These are phyloP conservation scores for Pelargonium fulgidum DNA, from an alignment of 441 rosid species.

Conservation along the genomic window DNA sequence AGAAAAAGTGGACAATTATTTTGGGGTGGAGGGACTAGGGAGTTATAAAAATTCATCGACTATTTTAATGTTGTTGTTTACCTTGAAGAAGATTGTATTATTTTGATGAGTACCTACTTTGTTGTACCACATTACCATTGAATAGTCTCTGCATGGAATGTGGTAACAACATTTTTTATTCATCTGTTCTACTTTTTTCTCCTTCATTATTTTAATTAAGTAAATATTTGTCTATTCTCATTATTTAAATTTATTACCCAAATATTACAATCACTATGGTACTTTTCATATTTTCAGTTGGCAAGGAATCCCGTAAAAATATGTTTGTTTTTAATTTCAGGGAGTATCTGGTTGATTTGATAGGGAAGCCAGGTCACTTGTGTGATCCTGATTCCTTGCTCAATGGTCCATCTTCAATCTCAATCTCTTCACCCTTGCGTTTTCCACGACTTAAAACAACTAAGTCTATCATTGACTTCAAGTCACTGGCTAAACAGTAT, in stretches of 20 bases:
- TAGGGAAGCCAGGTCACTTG: slow-evolving; percentile 81
- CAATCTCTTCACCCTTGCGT: slow-evolving; percentile 90
- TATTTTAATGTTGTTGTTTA: too few species aligned
- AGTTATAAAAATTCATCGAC: too few species aligned
- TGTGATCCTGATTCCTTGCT: slow-evolving; percentile 88
- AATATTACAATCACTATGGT: not conserved
- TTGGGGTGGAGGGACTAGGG: too few species aligned
- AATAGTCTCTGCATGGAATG: not conserved
- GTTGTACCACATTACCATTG: too few species aligned
- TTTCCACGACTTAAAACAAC: slow-evolving; percentile 67
- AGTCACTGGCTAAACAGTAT: slow-evolving; percentile 82
- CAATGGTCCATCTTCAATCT: slow-evolving; percentile 90
- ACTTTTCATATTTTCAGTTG: not conserved
- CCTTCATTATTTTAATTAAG: not conserved
- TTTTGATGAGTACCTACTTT: not conserved
- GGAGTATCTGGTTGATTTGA: slow-evolving; percentile 91
- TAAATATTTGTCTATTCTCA: not conserved
- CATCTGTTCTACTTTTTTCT: not conserved
- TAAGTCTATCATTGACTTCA: slow-evolving; percentile 60
- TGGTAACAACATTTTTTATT: not conserved
- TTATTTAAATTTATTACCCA: not conserved
- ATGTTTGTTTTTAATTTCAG: slow-evolving; percentile 40
- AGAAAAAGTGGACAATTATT: too few species aligned
- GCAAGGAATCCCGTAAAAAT: not conserved
- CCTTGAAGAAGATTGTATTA: too few species aligned